These are phyloP conservation scores for Anthracocystis panici-leucophaei DNA, from an alignment of 1,284 basidiomycete genomes.

Conservation along the genomic window DNA sequence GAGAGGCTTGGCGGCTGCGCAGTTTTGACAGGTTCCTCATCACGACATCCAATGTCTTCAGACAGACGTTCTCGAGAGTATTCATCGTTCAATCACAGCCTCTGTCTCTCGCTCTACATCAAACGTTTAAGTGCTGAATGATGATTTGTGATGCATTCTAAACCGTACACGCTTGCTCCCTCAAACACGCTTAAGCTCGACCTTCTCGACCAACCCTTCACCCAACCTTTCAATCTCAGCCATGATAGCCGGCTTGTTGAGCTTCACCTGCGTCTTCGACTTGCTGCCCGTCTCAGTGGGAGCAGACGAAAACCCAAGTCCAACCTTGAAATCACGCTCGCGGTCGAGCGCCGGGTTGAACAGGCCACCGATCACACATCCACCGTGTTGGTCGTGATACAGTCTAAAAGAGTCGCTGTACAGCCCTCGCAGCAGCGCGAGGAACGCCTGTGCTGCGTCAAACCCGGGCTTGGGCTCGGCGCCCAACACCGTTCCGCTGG, in stretches of 20 bases:
- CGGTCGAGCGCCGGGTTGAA: conserved; percentile 80
- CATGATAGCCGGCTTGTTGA: conserved; percentile 80
- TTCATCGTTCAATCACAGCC: too few relatives aligned
- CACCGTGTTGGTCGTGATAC: conserved; percentile 88
- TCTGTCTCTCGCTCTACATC: too few relatives aligned
- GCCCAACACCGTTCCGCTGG: conserved; percentile 59
- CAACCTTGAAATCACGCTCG: conserved; percentile 79
- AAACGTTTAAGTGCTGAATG: not conserved
- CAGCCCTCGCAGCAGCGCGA: conserved; percentile 75
- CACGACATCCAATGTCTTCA: too few relatives aligned
- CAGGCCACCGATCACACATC: conserved; percentile 80
- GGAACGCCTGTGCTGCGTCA: conserved; percentile 81
- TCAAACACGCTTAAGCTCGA: conserved; percentile 27
- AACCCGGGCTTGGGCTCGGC: conserved; percentile 71
- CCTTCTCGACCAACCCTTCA: conserved; percentile 75
- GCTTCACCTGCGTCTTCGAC: conserved; percentile 70
- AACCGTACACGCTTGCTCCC: not conserved
- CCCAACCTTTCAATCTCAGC: conserved; percentile 85
- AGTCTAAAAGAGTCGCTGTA: conserved; percentile 84
- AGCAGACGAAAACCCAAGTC: conserved; percentile 79
- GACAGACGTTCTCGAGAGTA: too few relatives aligned
- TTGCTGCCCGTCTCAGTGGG: conserved; percentile 35
- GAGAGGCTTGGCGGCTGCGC: too few relatives aligned
- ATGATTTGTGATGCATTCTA: not conserved
- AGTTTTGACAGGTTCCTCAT: too few relatives aligned